Conservation (phyloP, 345 rosid genomes). For the Lepidium aucheri region DNA sequence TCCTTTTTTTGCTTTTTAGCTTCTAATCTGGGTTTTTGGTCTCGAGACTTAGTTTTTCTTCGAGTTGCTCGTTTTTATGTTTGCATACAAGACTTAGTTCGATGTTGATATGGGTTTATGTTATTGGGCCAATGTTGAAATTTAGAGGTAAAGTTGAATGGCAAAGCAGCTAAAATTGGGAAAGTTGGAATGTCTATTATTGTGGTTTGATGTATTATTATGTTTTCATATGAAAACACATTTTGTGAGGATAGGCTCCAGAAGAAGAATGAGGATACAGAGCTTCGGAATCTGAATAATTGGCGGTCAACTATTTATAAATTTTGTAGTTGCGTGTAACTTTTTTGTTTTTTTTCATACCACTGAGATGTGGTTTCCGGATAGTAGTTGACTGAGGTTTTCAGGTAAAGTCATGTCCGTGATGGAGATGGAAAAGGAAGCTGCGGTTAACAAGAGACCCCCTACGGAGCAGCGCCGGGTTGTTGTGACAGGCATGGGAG, state of each 20-base stretch:
- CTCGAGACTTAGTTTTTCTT: neutral
- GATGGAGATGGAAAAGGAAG: constrained; percentile 51
- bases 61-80: neutral
- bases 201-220: neutral
- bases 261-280: neutral
- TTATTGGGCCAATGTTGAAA: neutral
- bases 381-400: constrained; percentile 6
- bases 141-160: neutral
- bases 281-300: neutral
- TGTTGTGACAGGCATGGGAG: constrained; percentile 96
- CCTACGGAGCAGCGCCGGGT: constrained; percentile 62
- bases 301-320: neutral
- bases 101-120: neutral
- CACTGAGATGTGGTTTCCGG: neutral
- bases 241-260: neutral
- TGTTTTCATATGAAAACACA: neutral
- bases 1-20: neutral
- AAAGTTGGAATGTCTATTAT: neutral
- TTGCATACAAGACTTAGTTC: neutral
- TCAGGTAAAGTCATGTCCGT: constrained; percentile 62
- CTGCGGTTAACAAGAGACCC: constrained; percentile 50
- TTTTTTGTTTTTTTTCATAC: neutral
- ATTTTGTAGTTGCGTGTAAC: neutral
- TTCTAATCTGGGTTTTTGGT: neutral
- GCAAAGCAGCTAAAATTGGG: neutral